Conservation (phyloP, 805 yeast genomes). For the Nakazawaea ambrosiae region DNA sequence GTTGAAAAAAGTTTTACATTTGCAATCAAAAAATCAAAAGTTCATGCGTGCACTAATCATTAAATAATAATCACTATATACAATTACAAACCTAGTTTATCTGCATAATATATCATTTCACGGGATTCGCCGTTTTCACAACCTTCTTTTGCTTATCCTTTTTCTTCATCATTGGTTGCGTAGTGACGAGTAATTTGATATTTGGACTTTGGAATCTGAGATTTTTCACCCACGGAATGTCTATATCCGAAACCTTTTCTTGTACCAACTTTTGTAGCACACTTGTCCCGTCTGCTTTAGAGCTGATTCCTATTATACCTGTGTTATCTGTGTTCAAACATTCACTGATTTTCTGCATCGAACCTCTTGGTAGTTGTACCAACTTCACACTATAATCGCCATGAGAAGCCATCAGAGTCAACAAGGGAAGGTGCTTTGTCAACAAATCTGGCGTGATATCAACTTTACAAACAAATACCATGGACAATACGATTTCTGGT, state of each 20-base stretch:
- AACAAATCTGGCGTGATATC: slow-evolving; percentile 46
- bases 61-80: slow-evolving; percentile 5
- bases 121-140: too few species aligned
- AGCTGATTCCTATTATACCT: slow-evolving; percentile 29
- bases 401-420: slow-evolving; percentile 39
- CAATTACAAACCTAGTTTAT: neutral
- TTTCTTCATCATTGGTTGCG: slow-evolving; percentile 34
- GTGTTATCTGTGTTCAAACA: slow-evolving; percentile 22
- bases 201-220: slow-evolving; percentile 28
- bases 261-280: slow-evolving; percentile 12
- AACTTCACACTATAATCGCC: slow-evolving; percentile 36
- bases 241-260: slow-evolving; percentile 26
- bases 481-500: slow-evolving; percentile 19
- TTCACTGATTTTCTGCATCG: slow-evolving; percentile 24
- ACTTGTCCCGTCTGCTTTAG: slow-evolving; percentile 23
- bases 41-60: neutral
- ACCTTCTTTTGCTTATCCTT: slow-evolving; percentile 17
- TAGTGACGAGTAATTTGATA: slow-evolving; percentile 36
- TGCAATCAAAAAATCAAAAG: neutral
- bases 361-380: slow-evolving; percentile 51
- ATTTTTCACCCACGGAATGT: slow-evolving; percentile 39
- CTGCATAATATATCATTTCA: neutral
- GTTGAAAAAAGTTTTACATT: neutral
- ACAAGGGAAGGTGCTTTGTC: slow-evolving; percentile 50
- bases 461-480: slow-evolving; percentile 55